A percentile compares a stretch with the other conserved stretches of the same genome.
These are phyloP conservation scores for Lyophyllum shimeji DNA, from an alignment of 768 basidiomycete genomes.

Conservation along the genomic window DNA sequence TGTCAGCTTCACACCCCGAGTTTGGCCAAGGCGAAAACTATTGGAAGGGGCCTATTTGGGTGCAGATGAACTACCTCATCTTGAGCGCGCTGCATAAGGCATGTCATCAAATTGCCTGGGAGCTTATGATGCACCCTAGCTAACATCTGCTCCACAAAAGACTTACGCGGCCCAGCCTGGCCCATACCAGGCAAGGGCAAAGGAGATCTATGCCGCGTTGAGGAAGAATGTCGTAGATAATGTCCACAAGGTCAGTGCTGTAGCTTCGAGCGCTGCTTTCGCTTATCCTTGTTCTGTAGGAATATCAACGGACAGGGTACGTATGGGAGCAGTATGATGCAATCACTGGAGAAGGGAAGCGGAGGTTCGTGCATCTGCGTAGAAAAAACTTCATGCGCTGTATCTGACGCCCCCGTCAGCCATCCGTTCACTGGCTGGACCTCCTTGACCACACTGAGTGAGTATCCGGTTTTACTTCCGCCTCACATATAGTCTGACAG, in stretches of 20 bases:
- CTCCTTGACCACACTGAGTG: conserved; percentile 84
- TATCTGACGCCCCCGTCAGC: conserved; percentile 36
- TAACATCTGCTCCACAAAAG: conserved; percentile 33
- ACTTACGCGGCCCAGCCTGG: conserved; percentile 77
- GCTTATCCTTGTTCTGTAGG: conserved; percentile 40
- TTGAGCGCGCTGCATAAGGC: conserved; percentile 80
- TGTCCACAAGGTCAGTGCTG: conserved; percentile 52
- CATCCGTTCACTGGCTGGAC: conserved; percentile 99
- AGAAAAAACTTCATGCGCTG: not conserved
- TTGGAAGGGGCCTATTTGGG: conserved; percentile 97
- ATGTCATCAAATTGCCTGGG: conserved; percentile 6
- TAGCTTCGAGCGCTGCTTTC: not conserved
- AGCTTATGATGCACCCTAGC: not conserved
- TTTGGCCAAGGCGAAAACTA: conserved; percentile 95
- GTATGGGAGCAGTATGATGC: conserved; percentile 98
- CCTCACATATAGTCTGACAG: not conserved
- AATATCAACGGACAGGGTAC: conserved; percentile 90
- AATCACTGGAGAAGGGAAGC: conserved; percentile 73
- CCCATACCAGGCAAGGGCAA: conserved; percentile 76
- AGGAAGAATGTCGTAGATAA: conserved; percentile 85
- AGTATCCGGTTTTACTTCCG: conserved; percentile 29
- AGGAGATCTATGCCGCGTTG: conserved; percentile 76
- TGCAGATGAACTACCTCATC: conserved; percentile 95
- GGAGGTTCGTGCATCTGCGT: conserved; percentile 58
- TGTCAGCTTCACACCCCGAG: conserved; percentile 85